phyloP scores from a whole-genome alignment of 2,329 filamentous ascomycete genomes.

The Penicillium expansum region DNA sequence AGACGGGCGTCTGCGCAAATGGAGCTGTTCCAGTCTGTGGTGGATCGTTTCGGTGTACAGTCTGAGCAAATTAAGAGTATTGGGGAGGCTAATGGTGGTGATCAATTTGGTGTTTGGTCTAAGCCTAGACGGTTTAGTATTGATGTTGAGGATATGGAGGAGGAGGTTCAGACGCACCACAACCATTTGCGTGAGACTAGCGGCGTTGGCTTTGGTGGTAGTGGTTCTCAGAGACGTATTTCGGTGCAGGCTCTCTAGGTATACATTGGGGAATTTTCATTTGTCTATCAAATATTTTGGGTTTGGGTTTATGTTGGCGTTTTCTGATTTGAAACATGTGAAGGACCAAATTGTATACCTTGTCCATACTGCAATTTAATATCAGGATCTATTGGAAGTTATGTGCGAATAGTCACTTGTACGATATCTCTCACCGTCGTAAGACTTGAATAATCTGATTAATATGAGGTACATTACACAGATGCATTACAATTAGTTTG shows the following conservation, averaged over 20 bases:
- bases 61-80: slow-evolving; percentile 22
- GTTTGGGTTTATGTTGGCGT: slow-evolving; percentile 3
- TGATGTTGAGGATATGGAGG: slow-evolving; percentile 32
- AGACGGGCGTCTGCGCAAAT: slow-evolving; percentile 23
- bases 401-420: background rate
- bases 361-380: background rate
- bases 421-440: background rate
- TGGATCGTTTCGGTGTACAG: slow-evolving; percentile 29
- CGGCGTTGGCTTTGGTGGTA: slow-evolving; percentile 28
- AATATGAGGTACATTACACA: too few species aligned
- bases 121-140: slow-evolving; percentile 34
- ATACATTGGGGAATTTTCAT: background rate
- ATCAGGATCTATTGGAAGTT: background rate
- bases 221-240: slow-evolving; percentile 22
- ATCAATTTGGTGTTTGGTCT: slow-evolving; percentile 32
- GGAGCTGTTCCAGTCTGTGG: slow-evolving; percentile 27
- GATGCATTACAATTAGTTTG: background rate
- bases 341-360: slow-evolving; percentile 5
- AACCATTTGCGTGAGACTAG: slow-evolving; percentile 34
- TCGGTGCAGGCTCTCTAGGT: slow-evolving; percentile 25
- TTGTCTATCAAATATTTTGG: background rate
- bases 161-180: slow-evolving; percentile 25
- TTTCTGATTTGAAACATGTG: background rate
- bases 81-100: slow-evolving; percentile 22
- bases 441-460: background rate